Conservation (phyloP, 139 green algal genomes). For the Chlamydomonas applanata region DNA sequence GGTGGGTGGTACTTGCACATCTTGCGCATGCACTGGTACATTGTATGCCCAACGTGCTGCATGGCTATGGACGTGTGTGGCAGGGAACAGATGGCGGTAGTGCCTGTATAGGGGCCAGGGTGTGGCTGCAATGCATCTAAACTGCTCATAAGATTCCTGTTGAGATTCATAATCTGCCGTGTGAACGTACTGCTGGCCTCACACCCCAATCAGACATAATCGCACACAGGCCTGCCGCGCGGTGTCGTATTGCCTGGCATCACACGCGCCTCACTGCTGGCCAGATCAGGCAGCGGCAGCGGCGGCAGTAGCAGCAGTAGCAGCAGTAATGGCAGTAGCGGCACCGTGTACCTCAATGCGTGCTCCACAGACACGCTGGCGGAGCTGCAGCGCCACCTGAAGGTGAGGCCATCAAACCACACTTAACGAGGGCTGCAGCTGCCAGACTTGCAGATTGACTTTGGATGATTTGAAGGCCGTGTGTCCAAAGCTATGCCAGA, state of each 20-base stretch:
- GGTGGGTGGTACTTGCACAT: not conserved
- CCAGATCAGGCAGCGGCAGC: not conserved
- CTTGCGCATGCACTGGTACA: not conserved
- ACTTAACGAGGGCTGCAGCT: too few relatives aligned
- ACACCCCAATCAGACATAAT: not conserved
- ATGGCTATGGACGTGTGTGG: too few relatives aligned
- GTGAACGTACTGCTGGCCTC: too few relatives aligned
- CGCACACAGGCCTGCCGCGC: not conserved
- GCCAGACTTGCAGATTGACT: too few relatives aligned
- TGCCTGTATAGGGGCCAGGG: too few relatives aligned
- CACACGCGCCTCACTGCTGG: conserved; percentile 11
- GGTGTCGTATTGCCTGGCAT: conserved; percentile 14
- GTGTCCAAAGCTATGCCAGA: too few relatives aligned
- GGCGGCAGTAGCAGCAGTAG: conserved; percentile 2
- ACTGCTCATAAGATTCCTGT: too few relatives aligned
- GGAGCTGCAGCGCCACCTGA: conserved; percentile 77
- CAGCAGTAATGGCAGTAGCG: conserved; percentile 7
- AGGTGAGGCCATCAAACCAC: too few relatives aligned
- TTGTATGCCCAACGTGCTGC: not conserved
- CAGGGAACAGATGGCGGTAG: too few relatives aligned
- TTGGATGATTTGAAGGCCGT: too few relatives aligned
- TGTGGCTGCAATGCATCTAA: too few relatives aligned
- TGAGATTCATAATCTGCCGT: too few relatives aligned
- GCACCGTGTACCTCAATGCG: conserved; percentile 24
- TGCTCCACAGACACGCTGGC: conserved; percentile 51